Conservation (phyloP, 2,329 filamentous ascomycete species). For the Delphinella strobiligena region DNA sequence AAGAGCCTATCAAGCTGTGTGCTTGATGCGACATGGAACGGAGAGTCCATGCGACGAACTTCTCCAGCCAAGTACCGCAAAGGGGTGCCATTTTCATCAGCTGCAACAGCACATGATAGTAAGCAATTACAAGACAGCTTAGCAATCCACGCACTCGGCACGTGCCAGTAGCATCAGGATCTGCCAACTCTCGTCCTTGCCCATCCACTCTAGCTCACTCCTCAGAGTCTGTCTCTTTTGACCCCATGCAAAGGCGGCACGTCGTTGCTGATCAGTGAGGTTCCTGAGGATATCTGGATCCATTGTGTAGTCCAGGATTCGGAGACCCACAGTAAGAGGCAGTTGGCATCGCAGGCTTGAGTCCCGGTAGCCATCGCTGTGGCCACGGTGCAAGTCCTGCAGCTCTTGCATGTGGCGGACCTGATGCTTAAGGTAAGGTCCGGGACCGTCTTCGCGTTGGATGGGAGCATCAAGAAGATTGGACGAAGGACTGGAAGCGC, state of each 20-base stretch:
- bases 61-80: no score
- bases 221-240: constrained; percentile 19
- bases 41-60: no score
- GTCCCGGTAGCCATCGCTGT: constrained; percentile 15
- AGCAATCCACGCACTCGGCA: constrained; percentile 19
- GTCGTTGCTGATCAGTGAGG: constrained; percentile 22
- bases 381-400: constrained; percentile 6
- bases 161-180: constrained; percentile 26
- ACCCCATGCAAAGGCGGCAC: constrained; percentile 21
- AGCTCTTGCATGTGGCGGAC: constrained; percentile 11
- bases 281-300: constrained; percentile 13
- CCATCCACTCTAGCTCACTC: constrained; percentile 21
- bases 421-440: constrained; percentile 17
- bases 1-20: no score
- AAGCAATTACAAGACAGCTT: no score
- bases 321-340: constrained; percentile 20
- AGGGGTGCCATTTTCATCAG: no score
- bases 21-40: no score
- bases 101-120: no score
- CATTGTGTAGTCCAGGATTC: constrained; percentile 17
- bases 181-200: constrained; percentile 23
- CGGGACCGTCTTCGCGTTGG: constrained; percentile 11
- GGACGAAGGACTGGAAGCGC: no score
- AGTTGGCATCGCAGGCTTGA: constrained; percentile 15
- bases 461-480: constrained; percentile 12